Evolutionary conservation across 1,284 basidiomycete species (phyloP).

Genomic region (Tilletia walkeri): DNA sequence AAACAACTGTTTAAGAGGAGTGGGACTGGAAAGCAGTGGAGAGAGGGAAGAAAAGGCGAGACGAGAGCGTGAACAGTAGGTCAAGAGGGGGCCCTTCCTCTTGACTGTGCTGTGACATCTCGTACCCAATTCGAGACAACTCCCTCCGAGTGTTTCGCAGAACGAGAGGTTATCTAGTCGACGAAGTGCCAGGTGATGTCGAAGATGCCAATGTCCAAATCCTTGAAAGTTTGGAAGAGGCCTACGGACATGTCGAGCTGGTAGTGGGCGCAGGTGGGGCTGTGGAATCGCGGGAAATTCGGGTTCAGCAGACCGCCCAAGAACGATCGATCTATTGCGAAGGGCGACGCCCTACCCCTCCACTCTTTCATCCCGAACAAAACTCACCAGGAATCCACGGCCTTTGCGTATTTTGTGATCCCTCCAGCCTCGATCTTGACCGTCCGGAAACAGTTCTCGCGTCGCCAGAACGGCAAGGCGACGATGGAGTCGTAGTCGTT

Average conservation of each 20-base stretch:
- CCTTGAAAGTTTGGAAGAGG: slow-evolving; percentile 41
- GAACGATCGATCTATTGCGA: too few species aligned
- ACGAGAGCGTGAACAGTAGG: too few species aligned
- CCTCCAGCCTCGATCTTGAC: slow-evolving; percentile 3
- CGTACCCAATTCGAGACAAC: too few species aligned
- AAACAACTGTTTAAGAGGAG: too few species aligned
- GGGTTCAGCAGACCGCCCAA: background rate
- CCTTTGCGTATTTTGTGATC: background rate
- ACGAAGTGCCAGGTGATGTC: slow-evolving; percentile 38
- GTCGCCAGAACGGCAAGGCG: background rate
- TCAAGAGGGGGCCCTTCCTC: too few species aligned
- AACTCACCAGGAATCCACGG: slow-evolving; percentile 1
- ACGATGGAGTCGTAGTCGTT: slow-evolving; percentile 1
- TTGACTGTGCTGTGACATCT: too few species aligned
- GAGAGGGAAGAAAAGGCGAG: too few species aligned
- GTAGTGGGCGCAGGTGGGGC: background rate
- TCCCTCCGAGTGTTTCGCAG: too few species aligned
- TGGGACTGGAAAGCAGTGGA: too few species aligned
- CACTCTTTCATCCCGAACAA: too few species aligned
- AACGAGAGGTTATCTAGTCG: too few species aligned
- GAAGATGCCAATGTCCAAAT: slow-evolving; percentile 36
- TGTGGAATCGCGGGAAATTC: background rate
- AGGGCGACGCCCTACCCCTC: too few species aligned
- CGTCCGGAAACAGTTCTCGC: slow-evolving; percentile 10
- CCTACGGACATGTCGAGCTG: slow-evolving; percentile 46